Base-by-base conservation (phyloP, 2,329 filamentous ascomycete genomes). In the Fusarium siculi region DNA sequence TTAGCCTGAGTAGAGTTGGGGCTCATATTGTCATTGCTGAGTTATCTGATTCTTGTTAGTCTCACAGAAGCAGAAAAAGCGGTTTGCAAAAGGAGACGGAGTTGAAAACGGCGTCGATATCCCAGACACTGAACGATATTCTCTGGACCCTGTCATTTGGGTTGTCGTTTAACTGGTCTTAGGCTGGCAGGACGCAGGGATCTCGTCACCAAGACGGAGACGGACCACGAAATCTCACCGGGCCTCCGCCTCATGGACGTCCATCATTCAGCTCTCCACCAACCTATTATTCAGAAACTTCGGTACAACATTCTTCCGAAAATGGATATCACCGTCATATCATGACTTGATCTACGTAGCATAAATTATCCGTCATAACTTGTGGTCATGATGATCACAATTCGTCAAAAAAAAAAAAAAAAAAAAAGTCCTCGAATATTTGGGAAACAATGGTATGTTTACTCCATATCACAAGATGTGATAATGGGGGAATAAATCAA, bases 211-310 rank as follows among this genome's bases (percentile, higher is more conserved):
- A 65, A 72, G 75, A 69, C 78, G 78, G 77, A 74, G 59, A 53
- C 78, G 76, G 77, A 76, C 57, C 43, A 32, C 39, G 68, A 60
- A 77, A 76, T 80, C 78, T 74, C 66, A 47, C 79, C 79, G 79
- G 63, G 58, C 55, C 71, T 81, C 79, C 79, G 79, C 61, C 65
- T 63, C 53, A 66, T 50, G 59, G 68, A 40, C 21, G 21, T 16
- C 19, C 18, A 25, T 32, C 53, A 36, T 56, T 44, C 39, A 37
- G 14, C n/a, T 40, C 7, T 34, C 40, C 5, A 2, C 44, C 42
- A 53, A 60, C 21, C 8, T 32, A 50, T 40, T 36, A 55, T 49
- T n/a, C 34, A 54, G 4, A 39, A 36, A 55, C 50, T 15, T 36
- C 67, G 66, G 67, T n/a, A 16, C 16, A 70, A 66, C 21, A 36